phyloP scores from a whole-genome alignment of 164 flowering plant species.

The Magnolia officinalis region DNA sequence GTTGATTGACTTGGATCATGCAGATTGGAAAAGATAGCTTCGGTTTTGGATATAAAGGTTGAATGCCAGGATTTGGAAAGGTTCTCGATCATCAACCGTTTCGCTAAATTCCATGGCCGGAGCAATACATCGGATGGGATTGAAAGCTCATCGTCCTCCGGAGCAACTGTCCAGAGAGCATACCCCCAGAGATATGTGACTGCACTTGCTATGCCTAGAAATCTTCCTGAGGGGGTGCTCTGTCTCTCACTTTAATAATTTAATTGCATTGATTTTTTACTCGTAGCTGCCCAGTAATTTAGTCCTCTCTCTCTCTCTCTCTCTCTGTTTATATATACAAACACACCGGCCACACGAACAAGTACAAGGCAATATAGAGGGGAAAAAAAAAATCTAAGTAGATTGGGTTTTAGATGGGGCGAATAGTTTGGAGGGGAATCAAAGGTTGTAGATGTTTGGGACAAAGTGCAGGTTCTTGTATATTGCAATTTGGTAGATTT shows the following conservation, averaged over 20 bases:
- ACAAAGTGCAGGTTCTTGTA: neutral
- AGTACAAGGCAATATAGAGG: neutral
- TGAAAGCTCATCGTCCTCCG: constrained; percentile 39
- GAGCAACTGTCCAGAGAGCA: constrained; percentile 27
- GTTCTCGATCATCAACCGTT: constrained; percentile 67
- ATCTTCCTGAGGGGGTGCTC: constrained; percentile 69
- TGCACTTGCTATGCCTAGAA: constrained; percentile 62
- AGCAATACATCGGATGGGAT: constrained; percentile 31
- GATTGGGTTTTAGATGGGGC: neutral
- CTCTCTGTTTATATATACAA: neutral
- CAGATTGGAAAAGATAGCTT: constrained; percentile 65
- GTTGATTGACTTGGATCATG: constrained; percentile 9
- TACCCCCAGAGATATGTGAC: constrained; percentile 69
- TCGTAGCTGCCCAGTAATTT: neutral
- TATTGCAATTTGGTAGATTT: neutral
- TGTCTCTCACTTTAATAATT: constrained; percentile 72
- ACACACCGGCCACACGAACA: neutral
- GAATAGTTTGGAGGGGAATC: neutral
- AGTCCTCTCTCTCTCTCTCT: neutral
- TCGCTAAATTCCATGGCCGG: constrained; percentile 73
- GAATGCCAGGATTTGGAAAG: constrained; percentile 73
- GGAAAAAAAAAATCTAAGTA: neutral
- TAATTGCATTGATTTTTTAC: constrained; percentile 36
- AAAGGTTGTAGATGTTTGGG: neutral
- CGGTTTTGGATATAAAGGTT: constrained; percentile 52